These are phyloP conservation scores for Fusarium abutilonis DNA, from an alignment of 2,329 filamentous ascomycete species.

Conservation along the genomic window DNA sequence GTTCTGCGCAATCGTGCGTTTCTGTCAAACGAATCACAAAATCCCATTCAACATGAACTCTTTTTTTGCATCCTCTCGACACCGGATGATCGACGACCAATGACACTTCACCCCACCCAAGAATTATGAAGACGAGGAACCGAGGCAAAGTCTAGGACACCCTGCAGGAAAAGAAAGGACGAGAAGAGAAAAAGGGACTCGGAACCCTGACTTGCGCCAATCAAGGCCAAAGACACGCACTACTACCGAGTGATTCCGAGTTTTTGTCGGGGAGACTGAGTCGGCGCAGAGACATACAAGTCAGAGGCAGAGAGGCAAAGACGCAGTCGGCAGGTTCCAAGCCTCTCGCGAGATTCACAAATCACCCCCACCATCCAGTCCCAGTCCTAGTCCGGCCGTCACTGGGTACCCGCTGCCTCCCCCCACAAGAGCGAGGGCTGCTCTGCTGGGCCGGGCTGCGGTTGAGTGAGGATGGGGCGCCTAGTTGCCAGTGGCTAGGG, in stretches of 20 bases:
- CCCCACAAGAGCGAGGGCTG: constrained; percentile 27
- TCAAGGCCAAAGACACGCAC: constrained; percentile 30
- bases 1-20: constrained; percentile 16
- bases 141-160: constrained; percentile 6
- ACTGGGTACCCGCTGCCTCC: constrained; percentile 33
- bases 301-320: too few species aligned
- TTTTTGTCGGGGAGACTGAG: constrained; percentile 44
- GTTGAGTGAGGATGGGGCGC: neutral
- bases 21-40: constrained; percentile 21
- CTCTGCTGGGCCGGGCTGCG: too few species aligned
- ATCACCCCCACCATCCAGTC: constrained; percentile 21
- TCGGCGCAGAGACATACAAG: constrained; percentile 16
- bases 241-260: constrained; percentile 41
- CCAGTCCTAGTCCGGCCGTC: constrained; percentile 18
- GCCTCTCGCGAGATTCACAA: constrained; percentile 15
- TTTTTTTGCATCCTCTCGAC: constrained; percentile 27
- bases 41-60: constrained; percentile 10
- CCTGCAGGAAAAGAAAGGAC: constrained; percentile 26
- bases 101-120: constrained; percentile 29
- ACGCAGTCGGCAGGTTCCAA: neutral
- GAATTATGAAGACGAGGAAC: constrained; percentile 27
- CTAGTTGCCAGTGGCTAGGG: neutral
- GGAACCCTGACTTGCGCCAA: constrained; percentile 38
- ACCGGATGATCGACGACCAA: constrained; percentile 38
- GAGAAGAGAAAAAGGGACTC: constrained; percentile 29